phyloP scores from a whole-genome alignment of 108 stramenopile genomes.

The Skeletonema costatum region DNA sequence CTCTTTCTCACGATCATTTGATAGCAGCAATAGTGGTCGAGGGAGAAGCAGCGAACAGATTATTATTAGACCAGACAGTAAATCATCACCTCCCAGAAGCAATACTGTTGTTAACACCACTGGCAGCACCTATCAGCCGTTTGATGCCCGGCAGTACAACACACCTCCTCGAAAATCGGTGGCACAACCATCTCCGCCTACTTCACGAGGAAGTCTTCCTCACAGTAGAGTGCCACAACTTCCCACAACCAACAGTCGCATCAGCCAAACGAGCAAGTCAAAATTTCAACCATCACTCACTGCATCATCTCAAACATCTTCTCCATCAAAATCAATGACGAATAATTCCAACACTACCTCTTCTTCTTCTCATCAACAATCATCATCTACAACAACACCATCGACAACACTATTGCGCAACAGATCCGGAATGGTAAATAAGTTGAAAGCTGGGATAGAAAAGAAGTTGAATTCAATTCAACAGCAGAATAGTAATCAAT shows the following conservation, averaged over 20 bases:
- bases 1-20: not conserved
- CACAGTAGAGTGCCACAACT: not conserved
- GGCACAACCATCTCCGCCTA: not conserved
- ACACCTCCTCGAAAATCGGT: not conserved
- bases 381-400: not conserved
- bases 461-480: not conserved
- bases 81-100: not conserved
- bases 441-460: not conserved
- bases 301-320: not conserved
- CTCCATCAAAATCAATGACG: conserved; percentile 1
- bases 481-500: not conserved
- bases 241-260: not conserved
- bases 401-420: not conserved
- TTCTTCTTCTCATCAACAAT: not conserved
- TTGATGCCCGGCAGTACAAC: not conserved
- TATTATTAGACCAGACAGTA: not conserved
- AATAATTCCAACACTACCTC: not conserved
- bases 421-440: not conserved
- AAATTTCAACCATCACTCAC: not conserved
- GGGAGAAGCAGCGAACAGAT: not conserved
- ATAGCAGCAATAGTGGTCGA: not conserved
- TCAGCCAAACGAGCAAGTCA: conserved; percentile 5
- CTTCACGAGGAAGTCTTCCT: not conserved
- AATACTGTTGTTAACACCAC: not conserved
- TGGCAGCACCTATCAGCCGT: conserved; percentile 2